Evolutionary conservation across 805 yeast genomes (phyloP).

Genomic region (Candida glaebosa): DNA sequence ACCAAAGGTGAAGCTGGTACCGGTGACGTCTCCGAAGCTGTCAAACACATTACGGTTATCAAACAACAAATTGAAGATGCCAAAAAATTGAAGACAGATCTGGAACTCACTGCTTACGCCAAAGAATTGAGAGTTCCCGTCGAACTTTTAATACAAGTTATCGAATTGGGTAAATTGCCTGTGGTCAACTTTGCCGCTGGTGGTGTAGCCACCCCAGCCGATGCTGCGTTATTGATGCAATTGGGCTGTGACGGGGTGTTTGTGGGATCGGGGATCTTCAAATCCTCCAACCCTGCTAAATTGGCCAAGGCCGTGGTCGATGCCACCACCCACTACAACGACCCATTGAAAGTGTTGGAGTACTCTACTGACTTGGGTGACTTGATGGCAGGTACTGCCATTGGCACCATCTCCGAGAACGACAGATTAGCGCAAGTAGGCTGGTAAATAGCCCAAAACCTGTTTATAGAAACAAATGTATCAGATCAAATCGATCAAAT

Average conservation of each 20-base stretch:
- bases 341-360: conserved; percentile 57
- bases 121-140: conserved; percentile 56
- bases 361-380: conserved; percentile 70
- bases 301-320: conserved; percentile 77
- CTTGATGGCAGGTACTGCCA: conserved; percentile 70
- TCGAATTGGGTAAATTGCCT: conserved; percentile 55
- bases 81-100: conserved; percentile 34
- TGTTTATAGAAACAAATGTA: no score
- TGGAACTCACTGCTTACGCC: conserved; percentile 50
- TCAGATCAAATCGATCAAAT: no score
- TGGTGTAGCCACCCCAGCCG: conserved; percentile 85
- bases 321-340: conserved; percentile 69
- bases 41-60: conserved; percentile 65
- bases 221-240: conserved; percentile 74
- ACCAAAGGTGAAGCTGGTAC: conserved; percentile 91
- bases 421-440: conserved; percentile 52
- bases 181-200: conserved; percentile 89
- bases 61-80: conserved; percentile 52
- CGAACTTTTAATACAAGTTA: conserved; percentile 46
- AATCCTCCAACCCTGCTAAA: conserved; percentile 66
- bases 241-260: conserved; percentile 34
- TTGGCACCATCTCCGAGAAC: conserved; percentile 44
- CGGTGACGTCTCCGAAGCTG: conserved; percentile 82
- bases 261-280: conserved; percentile 66
- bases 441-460: conserved; percentile 32